Base-by-base conservation (phyloP, 768 basidiomycete genomes). In the Pisolithus albus region DNA sequence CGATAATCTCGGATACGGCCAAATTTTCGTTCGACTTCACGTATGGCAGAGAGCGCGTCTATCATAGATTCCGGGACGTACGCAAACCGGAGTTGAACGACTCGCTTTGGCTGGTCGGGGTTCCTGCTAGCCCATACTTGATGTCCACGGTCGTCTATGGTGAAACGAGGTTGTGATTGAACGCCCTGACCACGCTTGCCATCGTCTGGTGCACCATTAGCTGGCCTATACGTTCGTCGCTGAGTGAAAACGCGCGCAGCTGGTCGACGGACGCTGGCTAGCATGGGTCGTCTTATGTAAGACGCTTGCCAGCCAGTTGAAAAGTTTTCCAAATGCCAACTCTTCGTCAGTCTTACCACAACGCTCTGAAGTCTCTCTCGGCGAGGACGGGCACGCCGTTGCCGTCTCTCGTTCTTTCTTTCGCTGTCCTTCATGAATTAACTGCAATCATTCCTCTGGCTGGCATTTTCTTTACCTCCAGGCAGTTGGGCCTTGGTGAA, bases 361-460 rank as follows among this genome's bases (percentile, higher is more conserved):
- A 75, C 28, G 77, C 78, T 0, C 76, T 93, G 30, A 69, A 74
- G 16, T 69, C 75, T 1, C 61, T 92, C 10, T 83, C 92, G 16
- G 67, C 74, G 6, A 78, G 83, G 36, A 90, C 90, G 16, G 81
- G 86, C 16, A 75, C 87, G 2, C 88, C 89, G 13, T 63, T 94
- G 0, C 75, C 90, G 1, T 91, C 90, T 10, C 77, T 96, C 46
- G 48, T 55, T 56, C 79, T 88, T 39, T 90, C 92, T 0, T 95
- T 96, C 57, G 82, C 79, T 5, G 69, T 93, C 49, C 73, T 96
- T 2, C 93, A 96, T 62, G 92, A 96, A 62, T 56, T 90, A 10
- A 92, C 91, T 0, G 91, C 92, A 0, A 61, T 93, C 47, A 73
- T 82, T 0, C 90, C 92, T 2, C 75, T 93, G 26, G 76, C 85